Evolutionary conservation across 257 asterid species (phyloP), one percentile per base, ranked within the genome.

Genomic region (Nicotiana undulata): DNA sequence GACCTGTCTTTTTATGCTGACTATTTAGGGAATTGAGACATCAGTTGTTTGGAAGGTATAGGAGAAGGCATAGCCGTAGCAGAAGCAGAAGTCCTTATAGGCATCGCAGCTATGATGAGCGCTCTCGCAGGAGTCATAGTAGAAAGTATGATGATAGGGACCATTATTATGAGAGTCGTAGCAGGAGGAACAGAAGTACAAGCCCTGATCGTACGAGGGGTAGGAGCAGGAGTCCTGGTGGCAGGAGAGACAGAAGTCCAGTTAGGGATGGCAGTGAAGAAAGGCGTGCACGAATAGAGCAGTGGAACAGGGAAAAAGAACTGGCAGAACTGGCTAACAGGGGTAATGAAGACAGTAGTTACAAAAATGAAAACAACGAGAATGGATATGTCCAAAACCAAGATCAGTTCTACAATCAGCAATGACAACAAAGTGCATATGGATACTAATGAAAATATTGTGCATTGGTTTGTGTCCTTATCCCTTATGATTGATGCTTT

Each of bases 251-350:
- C 32, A 88, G 87, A 20, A 95, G 95, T 82, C 97, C 98, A 20
- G 79, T 85, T 64, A 93, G 99, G 91, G 99, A 94, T 85, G 95
- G 98, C 46, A 96, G 99, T 81, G 98, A 91, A 82, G 99, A 96
- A 88, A 92, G 99, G 74, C 90, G 98, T 74, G 99, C 99, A 79
- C 91, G 92, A 84, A 96, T 96, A 76, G 98, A 85, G 84, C 97
- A 91, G 83, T 96, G 99, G 99, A 96, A 96, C 83, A 84, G 97
- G 90, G 98, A 96, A 85, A 94, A 82, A 82, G 98, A 96, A 79
- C 92, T 90, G 78, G 88, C 93, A 0, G 91, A 89, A 68, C 88
- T 55, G 75, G 86, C 88, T 75, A 83, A 77, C 80, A 89, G 80
- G 79, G 89, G 60, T 17, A 75, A 56, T 63, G 75, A 79, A 82